Percentiles rank a stretch among this genome's conserved stretches.
Evolutionary conservation across 2,329 filamentous ascomycete genomes (phyloP).

Genomic region (Colletotrichum spaethianum): DNA sequence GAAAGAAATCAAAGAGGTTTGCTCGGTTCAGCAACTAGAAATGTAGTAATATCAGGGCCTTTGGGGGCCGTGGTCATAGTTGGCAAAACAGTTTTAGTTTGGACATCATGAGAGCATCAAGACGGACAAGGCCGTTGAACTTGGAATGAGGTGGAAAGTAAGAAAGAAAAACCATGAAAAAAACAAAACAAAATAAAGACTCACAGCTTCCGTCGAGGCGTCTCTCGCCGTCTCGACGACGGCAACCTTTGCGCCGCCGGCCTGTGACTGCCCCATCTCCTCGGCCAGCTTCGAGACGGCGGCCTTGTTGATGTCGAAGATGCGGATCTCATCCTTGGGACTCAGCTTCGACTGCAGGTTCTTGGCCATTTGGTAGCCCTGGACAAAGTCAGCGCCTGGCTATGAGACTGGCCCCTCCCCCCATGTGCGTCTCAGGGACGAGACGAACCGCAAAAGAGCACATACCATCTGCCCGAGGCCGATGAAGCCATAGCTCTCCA

Average conservation of each 20-base stretch:
- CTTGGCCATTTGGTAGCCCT: slow-evolving; percentile 76
- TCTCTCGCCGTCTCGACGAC: slow-evolving; percentile 61
- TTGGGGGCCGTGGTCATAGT: background rate
- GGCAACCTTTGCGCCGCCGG: slow-evolving; percentile 62
- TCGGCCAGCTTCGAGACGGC: slow-evolving; percentile 62
- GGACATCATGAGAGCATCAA: background rate
- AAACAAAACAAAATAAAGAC: slow-evolving; percentile 44
- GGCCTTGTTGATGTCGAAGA: slow-evolving; percentile 71
- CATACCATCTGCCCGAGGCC: slow-evolving; percentile 74
- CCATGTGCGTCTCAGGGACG: background rate
- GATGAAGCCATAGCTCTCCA: slow-evolving; percentile 72
- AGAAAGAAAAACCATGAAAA: too few relatives aligned
- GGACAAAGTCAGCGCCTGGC: background rate
- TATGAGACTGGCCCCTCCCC: too few relatives aligned
- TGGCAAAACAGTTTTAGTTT: slow-evolving; percentile 14
- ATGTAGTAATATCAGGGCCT: slow-evolving; percentile 18
- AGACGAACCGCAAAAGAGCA: background rate
- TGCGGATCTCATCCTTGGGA: slow-evolving; percentile 63
- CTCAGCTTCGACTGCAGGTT: slow-evolving; percentile 71
- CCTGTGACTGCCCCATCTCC: slow-evolving; percentile 60
- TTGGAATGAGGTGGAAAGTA: background rate
- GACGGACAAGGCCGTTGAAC: slow-evolving; percentile 30
- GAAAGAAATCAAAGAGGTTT: slow-evolving; percentile 65
- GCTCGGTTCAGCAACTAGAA: slow-evolving; percentile 71
- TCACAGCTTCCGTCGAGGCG: slow-evolving; percentile 67